phyloP scores from a whole-genome alignment of 1,284 basidiomycete genomes.

The Ustilago xerochloae region DNA sequence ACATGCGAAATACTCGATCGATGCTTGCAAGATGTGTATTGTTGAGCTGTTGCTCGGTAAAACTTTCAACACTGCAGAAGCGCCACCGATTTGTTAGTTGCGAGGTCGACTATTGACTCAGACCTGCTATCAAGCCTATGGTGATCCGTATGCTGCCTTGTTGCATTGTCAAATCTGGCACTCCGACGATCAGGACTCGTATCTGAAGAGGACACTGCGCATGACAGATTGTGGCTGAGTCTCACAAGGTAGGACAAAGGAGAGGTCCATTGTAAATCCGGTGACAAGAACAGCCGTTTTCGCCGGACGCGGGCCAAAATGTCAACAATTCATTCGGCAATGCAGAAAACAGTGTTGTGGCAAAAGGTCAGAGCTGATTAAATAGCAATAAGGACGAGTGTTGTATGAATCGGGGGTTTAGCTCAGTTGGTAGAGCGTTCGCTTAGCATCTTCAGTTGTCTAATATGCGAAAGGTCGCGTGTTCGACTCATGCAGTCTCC shows the following conservation, averaged over 20 bases:
- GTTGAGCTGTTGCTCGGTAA: neutral
- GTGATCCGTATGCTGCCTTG: too few relatives aligned
- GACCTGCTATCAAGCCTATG: too few relatives aligned
- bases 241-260: too few relatives aligned
- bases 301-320: constrained; percentile 26
- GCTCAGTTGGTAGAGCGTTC: constrained; percentile 61
- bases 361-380: neutral
- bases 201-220: too few relatives aligned
- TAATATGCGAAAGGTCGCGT: constrained; percentile 55
- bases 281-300: neutral
- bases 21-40: neutral
- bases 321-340: neutral
- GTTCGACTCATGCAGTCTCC: constrained; percentile 60
- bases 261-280: neutral
- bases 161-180: too few relatives aligned
- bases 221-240: too few relatives aligned
- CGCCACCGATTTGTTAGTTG: too few relatives aligned
- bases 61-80: neutral
- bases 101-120: too few relatives aligned
- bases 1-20: too few relatives aligned
- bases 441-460: constrained; percentile 55
- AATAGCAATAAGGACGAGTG: neutral
- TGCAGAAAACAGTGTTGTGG: neutral
- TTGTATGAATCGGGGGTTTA: constrained; percentile 27
- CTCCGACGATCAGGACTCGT: too few relatives aligned